A percentile compares a stretch with the other conserved stretches of the same genome.
phyloP scores from a whole-genome alignment of 1,284 basidiomycete genomes.

The Tilletia indica region DNA sequence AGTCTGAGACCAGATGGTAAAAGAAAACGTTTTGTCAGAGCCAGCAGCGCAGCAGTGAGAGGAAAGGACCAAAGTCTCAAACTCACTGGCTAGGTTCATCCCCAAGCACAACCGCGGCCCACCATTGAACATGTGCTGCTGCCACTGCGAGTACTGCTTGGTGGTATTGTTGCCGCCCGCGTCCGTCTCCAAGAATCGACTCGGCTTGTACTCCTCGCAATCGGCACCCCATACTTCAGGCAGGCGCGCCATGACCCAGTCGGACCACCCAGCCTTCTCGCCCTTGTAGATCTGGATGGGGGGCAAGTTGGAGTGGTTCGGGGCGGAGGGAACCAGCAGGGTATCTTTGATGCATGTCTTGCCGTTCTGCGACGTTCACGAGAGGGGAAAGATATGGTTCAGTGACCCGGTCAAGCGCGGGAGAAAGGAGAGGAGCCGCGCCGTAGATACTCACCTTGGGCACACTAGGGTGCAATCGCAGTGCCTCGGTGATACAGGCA shows the following conservation, averaged over 20 bases:
- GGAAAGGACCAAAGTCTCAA: no score
- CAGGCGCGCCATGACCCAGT: constrained; percentile 46
- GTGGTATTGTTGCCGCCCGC: constrained; percentile 21
- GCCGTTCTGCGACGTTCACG: constrained; percentile 27
- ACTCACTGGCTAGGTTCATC: constrained; percentile 36
- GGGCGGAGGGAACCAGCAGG: constrained; percentile 37
- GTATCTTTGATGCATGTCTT: constrained; percentile 42
- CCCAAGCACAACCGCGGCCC: constrained; percentile 48
- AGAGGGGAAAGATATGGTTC: background rate
- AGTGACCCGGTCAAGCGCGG: no score
- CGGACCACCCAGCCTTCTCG: constrained; percentile 40
- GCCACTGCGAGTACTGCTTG: constrained; percentile 40
- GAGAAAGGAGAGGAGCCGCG: no score
- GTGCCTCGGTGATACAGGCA: constrained; percentile 40
- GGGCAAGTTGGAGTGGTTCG: constrained; percentile 35
- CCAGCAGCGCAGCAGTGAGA: no score
- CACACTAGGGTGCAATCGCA: constrained; percentile 45
- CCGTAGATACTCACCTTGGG: constrained; percentile 34
- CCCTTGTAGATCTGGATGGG: constrained; percentile 37
- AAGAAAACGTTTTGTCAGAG: no score
- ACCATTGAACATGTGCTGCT: constrained; percentile 35
- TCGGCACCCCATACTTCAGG: constrained; percentile 44
- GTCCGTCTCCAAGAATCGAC: constrained; percentile 37
- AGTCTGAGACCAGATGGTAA: background rate
- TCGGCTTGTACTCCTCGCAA: constrained; percentile 39